Evolutionary conservation across 2,329 filamentous ascomycete species (phyloP).

Genomic region (Paecilomyces fulvus): DNA sequence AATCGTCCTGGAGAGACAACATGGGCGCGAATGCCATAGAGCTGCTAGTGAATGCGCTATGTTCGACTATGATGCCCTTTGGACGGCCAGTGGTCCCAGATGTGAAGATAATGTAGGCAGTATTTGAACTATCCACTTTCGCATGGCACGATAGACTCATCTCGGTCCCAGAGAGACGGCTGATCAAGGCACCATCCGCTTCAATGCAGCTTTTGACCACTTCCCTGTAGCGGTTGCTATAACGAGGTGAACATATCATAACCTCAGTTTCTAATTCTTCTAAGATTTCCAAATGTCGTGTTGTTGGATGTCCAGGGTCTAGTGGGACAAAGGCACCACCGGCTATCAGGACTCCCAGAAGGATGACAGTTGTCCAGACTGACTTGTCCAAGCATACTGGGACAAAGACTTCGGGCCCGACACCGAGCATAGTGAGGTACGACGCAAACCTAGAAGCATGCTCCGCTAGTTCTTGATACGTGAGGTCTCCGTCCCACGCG

Average conservation of each 20-base stretch:
- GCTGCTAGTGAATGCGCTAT: conserved; percentile 24
- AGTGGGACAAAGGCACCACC: conserved; percentile 27
- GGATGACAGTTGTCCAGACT: conserved; percentile 24
- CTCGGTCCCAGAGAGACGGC: conserved; percentile 7
- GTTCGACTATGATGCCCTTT: conserved; percentile 30
- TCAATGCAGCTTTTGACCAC: conserved; percentile 23
- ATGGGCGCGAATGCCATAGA: conserved; percentile 21
- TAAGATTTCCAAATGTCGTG: conserved; percentile 25
- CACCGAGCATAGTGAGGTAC: conserved; percentile 22
- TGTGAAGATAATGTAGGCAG: conserved; percentile 29
- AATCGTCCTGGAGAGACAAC: conserved; percentile 14
- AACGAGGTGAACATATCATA: conserved; percentile 24
- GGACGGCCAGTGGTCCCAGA: conserved; percentile 30
- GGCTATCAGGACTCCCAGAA: conserved; percentile 25
- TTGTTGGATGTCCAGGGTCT: conserved; percentile 26
- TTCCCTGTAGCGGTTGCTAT: conserved; percentile 19
- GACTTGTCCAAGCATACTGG: conserved; percentile 29
- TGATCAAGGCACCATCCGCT: conserved; percentile 24
- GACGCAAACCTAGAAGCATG: conserved; percentile 21
- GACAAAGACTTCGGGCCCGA: conserved; percentile 23
- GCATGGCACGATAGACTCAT: conserved; percentile 11
- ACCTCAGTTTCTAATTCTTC: conserved; percentile 22
- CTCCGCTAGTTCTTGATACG: conserved; percentile 20
- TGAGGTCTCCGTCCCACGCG: conserved; percentile 28
- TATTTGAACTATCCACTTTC: conserved; percentile 15